Conservation (phyloP, 108 stramenopile species). For the Skeletonema potamos region DNA sequence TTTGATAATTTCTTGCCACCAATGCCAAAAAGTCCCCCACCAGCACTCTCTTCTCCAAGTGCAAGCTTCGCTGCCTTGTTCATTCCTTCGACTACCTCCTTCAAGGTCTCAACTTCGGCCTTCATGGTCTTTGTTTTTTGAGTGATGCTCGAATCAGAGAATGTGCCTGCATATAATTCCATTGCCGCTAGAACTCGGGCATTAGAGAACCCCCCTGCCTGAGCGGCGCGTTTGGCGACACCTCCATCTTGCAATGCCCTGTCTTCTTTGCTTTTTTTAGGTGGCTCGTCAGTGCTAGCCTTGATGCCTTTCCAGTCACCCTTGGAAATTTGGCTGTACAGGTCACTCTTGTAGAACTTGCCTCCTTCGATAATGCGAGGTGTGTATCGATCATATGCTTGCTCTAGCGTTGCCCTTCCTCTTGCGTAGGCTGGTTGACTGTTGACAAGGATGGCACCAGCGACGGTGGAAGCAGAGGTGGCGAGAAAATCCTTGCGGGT, state of each 20-base stretch:
- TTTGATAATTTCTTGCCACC: constrained; percentile 56
- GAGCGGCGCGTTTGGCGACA: constrained; percentile 66
- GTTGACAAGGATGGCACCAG: not conserved
- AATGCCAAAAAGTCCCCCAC: constrained; percentile 68
- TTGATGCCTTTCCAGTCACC: constrained; percentile 65
- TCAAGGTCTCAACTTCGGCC: constrained; percentile 53
- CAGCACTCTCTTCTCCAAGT: constrained; percentile 63
- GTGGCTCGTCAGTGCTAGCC: constrained; percentile 65
- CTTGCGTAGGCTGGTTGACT: constrained; percentile 54
- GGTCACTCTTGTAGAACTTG: constrained; percentile 58
- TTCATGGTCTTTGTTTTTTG: constrained; percentile 82
- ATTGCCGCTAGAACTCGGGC: constrained; percentile 68
- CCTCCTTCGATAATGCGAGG: constrained; percentile 82
- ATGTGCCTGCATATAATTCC: constrained; percentile 71
- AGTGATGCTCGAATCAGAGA: constrained; percentile 73
- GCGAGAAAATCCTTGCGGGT: constrained; percentile 7
- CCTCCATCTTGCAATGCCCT: constrained; percentile 73
- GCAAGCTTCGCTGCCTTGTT: constrained; percentile 56
- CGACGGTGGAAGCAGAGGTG: constrained; percentile 13
- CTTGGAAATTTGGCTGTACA: constrained; percentile 55
- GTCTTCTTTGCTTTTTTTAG: constrained; percentile 77
- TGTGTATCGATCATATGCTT: constrained; percentile 72
- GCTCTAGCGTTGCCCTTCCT: constrained; percentile 77
- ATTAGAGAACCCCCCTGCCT: constrained; percentile 77
- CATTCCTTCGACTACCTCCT: constrained; percentile 57